phyloP scores from a whole-genome alignment of 2,329 filamentous ascomycete species.

The Aspergillus eucalypticola region DNA sequence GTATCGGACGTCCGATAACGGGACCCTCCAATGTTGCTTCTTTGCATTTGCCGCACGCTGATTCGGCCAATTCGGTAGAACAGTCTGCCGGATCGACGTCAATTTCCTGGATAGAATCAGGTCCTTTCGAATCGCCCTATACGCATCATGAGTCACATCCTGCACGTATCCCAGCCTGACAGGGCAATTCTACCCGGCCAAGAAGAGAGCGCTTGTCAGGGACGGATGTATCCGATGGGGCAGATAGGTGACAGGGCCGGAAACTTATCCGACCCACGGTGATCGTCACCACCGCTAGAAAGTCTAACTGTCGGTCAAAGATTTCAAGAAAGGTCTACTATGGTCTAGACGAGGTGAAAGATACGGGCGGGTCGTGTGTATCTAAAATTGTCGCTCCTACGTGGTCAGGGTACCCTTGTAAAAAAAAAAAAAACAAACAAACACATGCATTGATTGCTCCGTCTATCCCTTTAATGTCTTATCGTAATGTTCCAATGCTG shows the following conservation, averaged over 20 bases:
- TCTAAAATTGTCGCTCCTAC: background rate
- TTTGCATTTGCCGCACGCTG: background rate
- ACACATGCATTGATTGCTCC: background rate
- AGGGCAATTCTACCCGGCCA: background rate
- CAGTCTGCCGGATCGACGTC: background rate
- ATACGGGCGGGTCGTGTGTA: no score
- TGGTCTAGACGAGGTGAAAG: no score
- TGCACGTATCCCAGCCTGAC: background rate
- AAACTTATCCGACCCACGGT: background rate
- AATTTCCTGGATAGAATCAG: background rate
- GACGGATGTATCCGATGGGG: background rate
- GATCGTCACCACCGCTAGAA: background rate
- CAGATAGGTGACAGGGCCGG: background rate
- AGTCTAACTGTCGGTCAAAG: background rate
- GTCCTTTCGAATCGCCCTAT: background rate
- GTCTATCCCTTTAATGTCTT: background rate
- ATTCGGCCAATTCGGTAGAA: background rate
- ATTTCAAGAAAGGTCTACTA: background rate
- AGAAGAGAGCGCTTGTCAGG: background rate
- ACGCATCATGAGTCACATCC: background rate
- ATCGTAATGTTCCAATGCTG: background rate
- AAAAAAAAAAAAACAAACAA: background rate
- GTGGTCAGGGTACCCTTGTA: background rate
- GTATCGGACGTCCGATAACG: conserved; percentile 11
- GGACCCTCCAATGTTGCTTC: background rate